Percentiles rank a stretch among this genome's conserved stretches.
These are phyloP conservation scores for Lepidium sativum DNA, from an alignment of 345 rosid genomes.

Conservation along the genomic window DNA sequence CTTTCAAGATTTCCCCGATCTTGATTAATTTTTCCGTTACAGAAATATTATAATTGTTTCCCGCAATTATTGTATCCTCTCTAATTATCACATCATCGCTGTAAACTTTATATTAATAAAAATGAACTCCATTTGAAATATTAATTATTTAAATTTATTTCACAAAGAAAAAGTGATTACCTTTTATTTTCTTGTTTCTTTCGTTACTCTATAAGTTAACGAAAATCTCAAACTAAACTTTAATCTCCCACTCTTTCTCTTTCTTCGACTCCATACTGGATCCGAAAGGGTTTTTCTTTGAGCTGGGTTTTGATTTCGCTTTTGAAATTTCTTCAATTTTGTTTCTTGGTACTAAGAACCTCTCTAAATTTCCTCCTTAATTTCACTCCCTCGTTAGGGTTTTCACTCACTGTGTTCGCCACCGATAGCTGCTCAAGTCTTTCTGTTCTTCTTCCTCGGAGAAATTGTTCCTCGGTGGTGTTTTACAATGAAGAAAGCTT, in stretches of 20 bases:
- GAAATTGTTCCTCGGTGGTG: background rate
- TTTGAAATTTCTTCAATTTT: background rate
- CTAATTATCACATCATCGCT: slow-evolving; percentile 9
- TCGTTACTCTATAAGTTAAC: slow-evolving; percentile 4
- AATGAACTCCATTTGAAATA: background rate
- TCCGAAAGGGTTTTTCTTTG: slow-evolving; percentile 1
- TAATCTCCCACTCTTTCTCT: background rate
- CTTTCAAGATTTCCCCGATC: background rate
- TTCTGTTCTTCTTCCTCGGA: slow-evolving; percentile 1
- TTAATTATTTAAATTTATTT: too few relatives aligned
- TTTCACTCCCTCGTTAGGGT: slow-evolving; percentile 9
- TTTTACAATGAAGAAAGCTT: background rate
- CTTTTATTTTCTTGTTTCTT: background rate
- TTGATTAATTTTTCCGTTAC: background rate
- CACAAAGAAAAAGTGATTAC: background rate
- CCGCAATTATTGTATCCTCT: background rate
- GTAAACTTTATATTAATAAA: background rate
- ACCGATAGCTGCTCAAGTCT: background rate
- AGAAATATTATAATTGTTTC: background rate
- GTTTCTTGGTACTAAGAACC: background rate
- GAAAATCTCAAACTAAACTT: slow-evolving; percentile 6
- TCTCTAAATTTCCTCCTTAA: background rate
- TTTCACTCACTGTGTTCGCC: slow-evolving; percentile 4
- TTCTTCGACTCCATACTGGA: background rate
- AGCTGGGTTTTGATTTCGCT: background rate